A percentile compares a stretch with the other conserved stretches of the same genome.
These are phyloP conservation scores for Termitomyces sp. DNA, from an alignment of 768 basidiomycete species.

Conservation along the genomic window DNA sequence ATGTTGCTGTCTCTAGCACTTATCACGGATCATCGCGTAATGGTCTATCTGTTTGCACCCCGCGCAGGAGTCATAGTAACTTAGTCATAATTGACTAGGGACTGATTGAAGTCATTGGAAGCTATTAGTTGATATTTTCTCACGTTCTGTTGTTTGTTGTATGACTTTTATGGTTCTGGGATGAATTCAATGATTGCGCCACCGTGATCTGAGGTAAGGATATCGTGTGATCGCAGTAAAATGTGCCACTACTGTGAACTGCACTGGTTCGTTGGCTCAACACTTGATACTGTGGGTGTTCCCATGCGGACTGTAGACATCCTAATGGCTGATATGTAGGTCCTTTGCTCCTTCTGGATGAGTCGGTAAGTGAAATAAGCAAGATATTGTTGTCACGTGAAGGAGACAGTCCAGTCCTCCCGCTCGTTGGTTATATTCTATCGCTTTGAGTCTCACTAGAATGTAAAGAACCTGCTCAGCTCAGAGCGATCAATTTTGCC, in stretches of 20 bases:
- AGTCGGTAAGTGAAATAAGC: not conserved
- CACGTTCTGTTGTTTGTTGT: too few species aligned
- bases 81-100: too few species aligned
- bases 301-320: not conserved
- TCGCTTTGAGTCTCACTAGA: not conserved
- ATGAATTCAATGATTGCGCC: too few species aligned
- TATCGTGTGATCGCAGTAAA: too few species aligned
- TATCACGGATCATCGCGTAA: not conserved
- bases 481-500: not conserved
- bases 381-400: not conserved
- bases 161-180: too few species aligned
- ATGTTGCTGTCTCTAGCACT: constrained; percentile 5
- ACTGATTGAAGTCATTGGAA: too few species aligned
- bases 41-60: not conserved
- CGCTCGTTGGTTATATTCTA: not conserved
- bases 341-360: not conserved
- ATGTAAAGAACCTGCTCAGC: not conserved
- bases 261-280: too few species aligned
- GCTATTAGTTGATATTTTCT: too few species aligned
- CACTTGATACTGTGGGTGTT: not conserved
- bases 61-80: too few species aligned
- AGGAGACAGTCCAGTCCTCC: not conserved
- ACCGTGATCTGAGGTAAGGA: too few species aligned
- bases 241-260: too few species aligned
- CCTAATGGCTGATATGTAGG: too few species aligned